phyloP scores from a whole-genome alignment of 208 protist species.

The Trypanosoma cruzi region DNA sequence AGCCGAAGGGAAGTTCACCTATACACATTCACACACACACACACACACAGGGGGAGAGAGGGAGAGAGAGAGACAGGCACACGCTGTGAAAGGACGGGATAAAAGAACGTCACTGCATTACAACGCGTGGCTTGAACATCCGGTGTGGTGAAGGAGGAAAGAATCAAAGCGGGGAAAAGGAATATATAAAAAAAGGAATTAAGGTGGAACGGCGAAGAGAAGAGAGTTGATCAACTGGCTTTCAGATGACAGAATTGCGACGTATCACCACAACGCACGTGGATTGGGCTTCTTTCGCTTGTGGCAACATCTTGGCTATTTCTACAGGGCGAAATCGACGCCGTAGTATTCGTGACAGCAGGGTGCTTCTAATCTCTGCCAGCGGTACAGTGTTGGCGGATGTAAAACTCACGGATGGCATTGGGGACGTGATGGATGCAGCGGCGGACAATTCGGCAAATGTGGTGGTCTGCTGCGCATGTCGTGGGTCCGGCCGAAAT shows the following conservation, averaged over 20 bases:
- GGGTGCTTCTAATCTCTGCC: conserved; percentile 47
- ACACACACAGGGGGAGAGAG: not conserved
- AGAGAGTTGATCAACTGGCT: not conserved
- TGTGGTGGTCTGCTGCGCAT: conserved; percentile 19
- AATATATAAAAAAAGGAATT: conserved; percentile 3
- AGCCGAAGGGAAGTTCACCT: not conserved
- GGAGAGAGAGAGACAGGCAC: not conserved
- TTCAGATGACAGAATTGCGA: conserved; percentile 26
- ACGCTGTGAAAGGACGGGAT: no score
- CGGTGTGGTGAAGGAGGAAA: not conserved
- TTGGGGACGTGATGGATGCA: conserved; percentile 1
- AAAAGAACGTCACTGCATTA: no score
- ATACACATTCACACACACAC: not conserved
- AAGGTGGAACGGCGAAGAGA: not conserved
- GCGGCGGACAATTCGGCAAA: conserved; percentile 9
- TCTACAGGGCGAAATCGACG: not conserved
- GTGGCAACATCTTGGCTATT: conserved; percentile 20
- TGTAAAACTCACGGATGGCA: conserved; percentile 31
- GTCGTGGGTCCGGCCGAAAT: conserved; percentile 1
- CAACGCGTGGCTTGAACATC: not conserved
- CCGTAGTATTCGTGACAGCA: not conserved
- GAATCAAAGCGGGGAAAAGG: conserved; percentile 1
- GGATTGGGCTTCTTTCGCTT: conserved; percentile 26
- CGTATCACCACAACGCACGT: conserved; percentile 28
- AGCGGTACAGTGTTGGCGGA: conserved; percentile 53